Evolutionary conservation across 2,329 filamentous ascomycete genomes (phyloP).

Genomic region (Ceratocystis colombiana): DNA sequence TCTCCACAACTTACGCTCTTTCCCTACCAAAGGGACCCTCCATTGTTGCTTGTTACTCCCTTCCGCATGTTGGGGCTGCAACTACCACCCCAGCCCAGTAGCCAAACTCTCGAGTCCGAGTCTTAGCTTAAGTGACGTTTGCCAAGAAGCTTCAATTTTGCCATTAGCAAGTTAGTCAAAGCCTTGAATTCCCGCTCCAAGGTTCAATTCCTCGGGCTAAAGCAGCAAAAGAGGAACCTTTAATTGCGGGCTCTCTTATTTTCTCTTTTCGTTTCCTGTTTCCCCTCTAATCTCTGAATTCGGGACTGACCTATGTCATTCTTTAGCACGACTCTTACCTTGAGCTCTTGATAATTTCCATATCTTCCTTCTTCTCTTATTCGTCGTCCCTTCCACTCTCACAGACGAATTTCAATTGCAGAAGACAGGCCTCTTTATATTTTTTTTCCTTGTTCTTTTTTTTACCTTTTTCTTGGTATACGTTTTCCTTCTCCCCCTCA

Average conservation of each 20-base stretch:
- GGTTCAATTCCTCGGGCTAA: not conserved
- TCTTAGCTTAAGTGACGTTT: not conserved
- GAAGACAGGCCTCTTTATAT: not conserved
- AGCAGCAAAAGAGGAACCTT: not conserved
- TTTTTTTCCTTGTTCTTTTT: not conserved
- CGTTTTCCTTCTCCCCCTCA: not conserved
- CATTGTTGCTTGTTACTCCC: constrained; percentile 5
- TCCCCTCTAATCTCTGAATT: not conserved
- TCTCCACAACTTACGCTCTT: constrained; percentile 2
- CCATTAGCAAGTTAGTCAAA: not conserved
- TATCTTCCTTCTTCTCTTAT: not conserved
- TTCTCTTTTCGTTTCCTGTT: not conserved
- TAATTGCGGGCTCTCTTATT: not conserved
- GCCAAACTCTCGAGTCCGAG: not conserved
- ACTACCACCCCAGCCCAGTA: not conserved
- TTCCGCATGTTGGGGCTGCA: not conserved
- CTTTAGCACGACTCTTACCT: not conserved
- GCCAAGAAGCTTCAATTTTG: not conserved
- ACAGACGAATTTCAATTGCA: not conserved
- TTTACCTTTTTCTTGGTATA: constrained; percentile 1
- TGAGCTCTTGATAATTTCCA: not conserved
- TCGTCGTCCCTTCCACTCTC: not conserved
- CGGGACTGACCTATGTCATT: constrained; percentile 5
- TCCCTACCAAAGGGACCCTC: not conserved
- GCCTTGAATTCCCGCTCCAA: not conserved